Evolutionary conservation across 805 yeast genomes (phyloP), one percentile per base, ranked within the genome.

Genomic region (Ogataea siamensis): DNA sequence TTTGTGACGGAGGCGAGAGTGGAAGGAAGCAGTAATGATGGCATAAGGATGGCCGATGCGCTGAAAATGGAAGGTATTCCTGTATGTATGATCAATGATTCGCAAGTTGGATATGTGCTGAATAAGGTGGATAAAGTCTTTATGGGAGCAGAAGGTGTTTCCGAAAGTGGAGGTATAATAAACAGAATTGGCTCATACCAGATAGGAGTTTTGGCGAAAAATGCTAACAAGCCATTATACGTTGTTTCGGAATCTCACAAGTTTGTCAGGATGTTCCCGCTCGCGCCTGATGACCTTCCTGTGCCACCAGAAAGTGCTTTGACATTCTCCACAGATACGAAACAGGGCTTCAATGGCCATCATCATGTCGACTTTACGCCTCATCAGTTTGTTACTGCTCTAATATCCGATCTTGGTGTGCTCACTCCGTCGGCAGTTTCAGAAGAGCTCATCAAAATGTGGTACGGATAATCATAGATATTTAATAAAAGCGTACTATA

Each of bases 111-210:
- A 0, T 87, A 80, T 50, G 87, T 88, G 25, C 80, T 93, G 42
- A 89, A 87, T 60, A 84, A 85, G 60, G 88, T 89, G 10, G 95
- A 91, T 65, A 91, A 93, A 62, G 85, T 93, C 4, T 75, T 93
- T 48, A 93, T 93, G 49, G 99, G 99, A 39, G 99, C 99, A 1
- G 99, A 93, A 64, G 99, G 99, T 50, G 99, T 93, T 3, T 95
- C 96, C 3, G 99, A 93, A 67, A 83, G 94, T 59, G 99, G 99
- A 40, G 99, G 99, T 22, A 87, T 94, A 32, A 91, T 93, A 50
- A 93, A 93, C 63, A 89, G 85, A 50, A 81, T 93, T 45, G 99
- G 99, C 5, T 82, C 95, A 2, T 93, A 87, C 62, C 96, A 93
- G 55, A 83, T 91, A 33, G 97, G 97, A 26, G 91, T 93, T 31